Conservation (phyloP, 2,329 filamentous ascomycete genomes). For the Zymoseptoria brevis region DNA sequence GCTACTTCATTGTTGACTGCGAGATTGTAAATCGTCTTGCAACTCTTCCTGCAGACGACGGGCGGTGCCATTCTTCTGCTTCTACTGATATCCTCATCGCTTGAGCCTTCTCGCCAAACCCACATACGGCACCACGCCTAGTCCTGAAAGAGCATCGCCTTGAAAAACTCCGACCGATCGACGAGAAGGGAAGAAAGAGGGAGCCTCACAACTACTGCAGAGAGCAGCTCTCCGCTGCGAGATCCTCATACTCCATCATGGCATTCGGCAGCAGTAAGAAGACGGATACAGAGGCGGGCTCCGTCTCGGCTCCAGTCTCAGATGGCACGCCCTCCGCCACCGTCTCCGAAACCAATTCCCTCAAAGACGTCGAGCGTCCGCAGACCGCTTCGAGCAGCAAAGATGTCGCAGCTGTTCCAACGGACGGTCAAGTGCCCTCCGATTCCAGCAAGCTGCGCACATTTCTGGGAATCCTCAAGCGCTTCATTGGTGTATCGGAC, state of each 20-base stretch:
- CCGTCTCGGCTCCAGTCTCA: not conserved
- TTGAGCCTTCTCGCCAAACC: not conserved
- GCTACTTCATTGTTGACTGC: not conserved
- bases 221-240: not conserved
- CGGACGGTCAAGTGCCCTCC: slow-evolving; percentile 48
- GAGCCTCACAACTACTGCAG: not conserved
- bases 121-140: not conserved
- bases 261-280: slow-evolving; percentile 7
- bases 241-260: slow-evolving; percentile 1
- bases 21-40: not conserved
- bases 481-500: slow-evolving; percentile 92
- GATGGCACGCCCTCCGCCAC: not conserved
- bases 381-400: slow-evolving; percentile 2
- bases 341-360: not conserved
- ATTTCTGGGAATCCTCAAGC: slow-evolving; percentile 78
- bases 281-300: not conserved
- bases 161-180: not conserved
- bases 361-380: not conserved
- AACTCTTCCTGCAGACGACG: not conserved
- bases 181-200: not conserved
- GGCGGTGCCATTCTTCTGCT: not conserved
- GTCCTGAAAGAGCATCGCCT: not conserved
- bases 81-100: not conserved
- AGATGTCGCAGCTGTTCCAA: slow-evolving; percentile 4
- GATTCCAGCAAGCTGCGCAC: slow-evolving; percentile 84